Conservation (phyloP, 2,329 filamentous ascomycete species). For the Corniculantispora saksenae region DNA sequence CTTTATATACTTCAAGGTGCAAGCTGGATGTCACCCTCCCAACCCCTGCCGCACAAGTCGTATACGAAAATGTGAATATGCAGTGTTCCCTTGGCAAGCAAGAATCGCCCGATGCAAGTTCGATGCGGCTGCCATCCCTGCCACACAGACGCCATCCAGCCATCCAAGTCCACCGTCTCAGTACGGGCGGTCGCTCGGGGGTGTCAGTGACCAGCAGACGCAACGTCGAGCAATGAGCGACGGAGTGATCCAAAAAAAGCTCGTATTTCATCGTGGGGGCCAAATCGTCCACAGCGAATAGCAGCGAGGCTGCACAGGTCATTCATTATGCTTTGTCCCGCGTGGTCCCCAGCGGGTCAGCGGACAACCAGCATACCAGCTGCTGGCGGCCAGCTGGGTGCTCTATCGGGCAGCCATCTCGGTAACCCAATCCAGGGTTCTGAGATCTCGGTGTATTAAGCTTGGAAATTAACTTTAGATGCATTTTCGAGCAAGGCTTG, state of each 20-base stretch:
- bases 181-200: not conserved
- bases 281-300: not conserved
- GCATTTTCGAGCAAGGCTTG: not conserved
- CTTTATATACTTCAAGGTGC: not conserved
- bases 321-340: not conserved
- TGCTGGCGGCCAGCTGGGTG: not conserved
- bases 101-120: not conserved
- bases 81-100: slow-evolving; percentile 8
- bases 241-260: not conserved
- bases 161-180: not conserved
- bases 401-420: not conserved
- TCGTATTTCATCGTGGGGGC: not conserved
- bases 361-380: slow-evolving; percentile 1
- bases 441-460: not conserved
- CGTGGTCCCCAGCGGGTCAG: not conserved
- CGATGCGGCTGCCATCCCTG: not conserved
- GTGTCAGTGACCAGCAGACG: not conserved
- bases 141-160: not conserved
- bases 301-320: not conserved
- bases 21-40: not conserved
- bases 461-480: not conserved
- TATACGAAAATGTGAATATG: not conserved
- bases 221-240: not conserved
- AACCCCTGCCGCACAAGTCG: not conserved
- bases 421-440: not conserved